Evolutionary conservation across 2,329 filamentous ascomycete species (phyloP), one percentile per base, ranked within the genome.

Genomic region (Ophiostoma himal-ulmi): DNA sequence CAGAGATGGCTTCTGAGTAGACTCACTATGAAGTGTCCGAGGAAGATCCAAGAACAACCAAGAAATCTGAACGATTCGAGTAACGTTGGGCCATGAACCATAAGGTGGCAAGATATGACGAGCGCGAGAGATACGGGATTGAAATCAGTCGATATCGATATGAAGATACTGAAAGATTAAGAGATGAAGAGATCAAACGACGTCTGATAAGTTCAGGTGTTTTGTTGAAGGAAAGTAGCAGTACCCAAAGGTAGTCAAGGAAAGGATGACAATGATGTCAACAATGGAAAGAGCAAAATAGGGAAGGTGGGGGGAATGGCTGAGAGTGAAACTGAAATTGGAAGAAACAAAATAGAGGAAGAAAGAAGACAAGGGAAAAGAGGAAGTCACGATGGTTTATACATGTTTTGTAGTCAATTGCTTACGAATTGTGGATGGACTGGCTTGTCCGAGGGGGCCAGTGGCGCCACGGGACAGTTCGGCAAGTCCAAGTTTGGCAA

Each of bases 401-500:
- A 65, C n/a, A 62, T 36, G 36, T 36, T 65, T 39, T 10, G 17
- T 11, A 17, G 30, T 64, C 3, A 22, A 22, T 39, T 39, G 8
- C n/a, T 39, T 65, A 64, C 60, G 62, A 22, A 65, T 20, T 39
- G 3, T 65, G n/a, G 36, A 48, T 57, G 52, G 52, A 5, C 52
- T 13, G n/a, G n/a, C 52, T 10, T 1, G 52, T 57, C 7, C 30
- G 52, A 26, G 52, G 52, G 52, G 44, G 64, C 57, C 52, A 70
- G 70, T 68, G 72, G 69, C 44, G 57, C 37, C 69, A 67, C 67
- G 69, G 69, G 37, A 52, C 68, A 52, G 34, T 52, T 70, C 69
- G 71, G 71, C 71, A 70, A 22, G 69, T n/a, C 60, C 69, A 11
- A 69, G 62, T 64, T 62, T 57, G 69, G 67, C 60, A 69, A 54